Evolutionary conservation across 139 green algal genomes (phyloP).

Genomic region (Trebouxia sp.): DNA sequence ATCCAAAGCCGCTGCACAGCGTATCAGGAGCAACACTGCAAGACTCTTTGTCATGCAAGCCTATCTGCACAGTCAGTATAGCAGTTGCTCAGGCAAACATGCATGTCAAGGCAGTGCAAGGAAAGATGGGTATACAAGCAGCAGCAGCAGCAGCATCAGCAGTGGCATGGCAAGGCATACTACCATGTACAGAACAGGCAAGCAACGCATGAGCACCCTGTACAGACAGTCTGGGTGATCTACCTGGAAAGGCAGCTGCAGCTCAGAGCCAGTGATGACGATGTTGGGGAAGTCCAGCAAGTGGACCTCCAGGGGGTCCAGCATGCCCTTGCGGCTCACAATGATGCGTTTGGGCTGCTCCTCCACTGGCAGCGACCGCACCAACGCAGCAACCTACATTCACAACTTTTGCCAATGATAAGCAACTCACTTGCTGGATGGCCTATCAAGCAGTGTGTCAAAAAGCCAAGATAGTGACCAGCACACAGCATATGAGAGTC

Average conservation of each 20-base stretch:
- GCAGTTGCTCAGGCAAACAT: too few relatives aligned
- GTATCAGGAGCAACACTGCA: too few relatives aligned
- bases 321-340: constrained; percentile 98
- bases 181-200: background rate
- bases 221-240: background rate
- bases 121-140: background rate
- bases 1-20: too few relatives aligned
- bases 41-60: too few relatives aligned
- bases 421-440: background rate
- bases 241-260: constrained; percentile 99
- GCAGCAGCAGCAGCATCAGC: background rate
- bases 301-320: constrained; percentile 99
- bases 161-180: background rate
- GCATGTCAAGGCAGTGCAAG: too few relatives aligned
- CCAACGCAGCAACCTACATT: constrained; percentile 84
- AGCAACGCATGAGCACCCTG: background rate
- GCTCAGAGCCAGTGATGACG: constrained; percentile 98
- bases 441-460: background rate
- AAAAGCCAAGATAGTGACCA: background rate
- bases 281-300: constrained; percentile 99
- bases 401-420: background rate
- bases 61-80: too few relatives aligned
- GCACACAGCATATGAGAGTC: too few relatives aligned
- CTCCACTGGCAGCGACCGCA: constrained; percentile 95
- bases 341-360: constrained; percentile 99